Conservation (phyloP, 139 green algal species). For the Volvox reticuliferus region DNA sequence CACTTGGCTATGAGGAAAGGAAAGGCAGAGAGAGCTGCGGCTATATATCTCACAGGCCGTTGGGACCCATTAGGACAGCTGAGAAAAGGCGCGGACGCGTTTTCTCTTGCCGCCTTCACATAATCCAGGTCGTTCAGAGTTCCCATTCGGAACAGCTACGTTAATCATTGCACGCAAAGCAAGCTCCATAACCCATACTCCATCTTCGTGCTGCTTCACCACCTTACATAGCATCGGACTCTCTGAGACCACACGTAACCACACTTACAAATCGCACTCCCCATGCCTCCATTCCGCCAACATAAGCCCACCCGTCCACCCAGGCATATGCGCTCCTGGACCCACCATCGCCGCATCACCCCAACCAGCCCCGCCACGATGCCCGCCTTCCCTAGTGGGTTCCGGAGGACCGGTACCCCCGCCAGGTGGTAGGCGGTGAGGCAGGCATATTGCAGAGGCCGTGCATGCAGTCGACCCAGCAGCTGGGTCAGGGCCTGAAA, state of each 20-base stretch:
- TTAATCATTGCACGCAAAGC: too few species aligned
- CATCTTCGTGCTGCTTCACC: too few species aligned
- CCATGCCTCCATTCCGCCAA: neutral
- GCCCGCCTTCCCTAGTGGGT: conserved; percentile 48
- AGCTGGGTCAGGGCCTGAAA: conserved; percentile 42
- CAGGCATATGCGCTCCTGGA: neutral
- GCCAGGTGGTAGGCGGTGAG: conserved; percentile 50
- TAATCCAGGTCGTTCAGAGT: too few species aligned
- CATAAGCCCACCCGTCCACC: too few species aligned
- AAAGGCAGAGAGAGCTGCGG: neutral
- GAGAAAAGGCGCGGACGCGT: too few species aligned
- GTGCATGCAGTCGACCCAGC: conserved; percentile 12
- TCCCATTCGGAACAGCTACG: too few species aligned
- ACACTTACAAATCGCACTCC: neutral
- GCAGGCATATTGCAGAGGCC: conserved; percentile 28
- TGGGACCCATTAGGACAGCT: too few species aligned
- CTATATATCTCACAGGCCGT: too few species aligned
- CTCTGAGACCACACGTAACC: too few species aligned
- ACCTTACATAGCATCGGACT: too few species aligned
- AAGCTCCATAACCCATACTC: too few species aligned
- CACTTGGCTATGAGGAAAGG: neutral
- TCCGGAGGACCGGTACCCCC: conserved; percentile 35
- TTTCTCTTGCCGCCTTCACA: too few species aligned
- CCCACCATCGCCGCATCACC: conserved; percentile 45
- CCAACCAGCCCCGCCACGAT: conserved; percentile 45